A percentile compares a stretch with the other conserved stretches of the same genome.
These are phyloP conservation scores for Eucalyptus cloeziana DNA, from an alignment of 345 rosid genomes.

Conservation along the genomic window DNA sequence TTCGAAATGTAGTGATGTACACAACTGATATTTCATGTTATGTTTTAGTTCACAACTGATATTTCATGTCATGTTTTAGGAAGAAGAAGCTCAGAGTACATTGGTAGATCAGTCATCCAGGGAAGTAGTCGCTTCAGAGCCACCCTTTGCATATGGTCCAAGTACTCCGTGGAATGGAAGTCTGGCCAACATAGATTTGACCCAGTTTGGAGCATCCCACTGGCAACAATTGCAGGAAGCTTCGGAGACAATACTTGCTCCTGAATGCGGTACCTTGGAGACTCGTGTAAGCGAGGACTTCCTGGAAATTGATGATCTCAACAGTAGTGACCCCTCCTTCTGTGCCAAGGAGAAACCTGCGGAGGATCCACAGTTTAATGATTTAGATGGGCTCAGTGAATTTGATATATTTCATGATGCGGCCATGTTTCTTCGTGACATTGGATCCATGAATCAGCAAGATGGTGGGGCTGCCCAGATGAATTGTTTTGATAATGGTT, in stretches of 20 bases:
- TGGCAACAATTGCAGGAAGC: constrained; percentile 15
- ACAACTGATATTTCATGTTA: neutral
- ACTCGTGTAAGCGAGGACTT: constrained; percentile 25
- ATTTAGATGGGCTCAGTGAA: constrained; percentile 26
- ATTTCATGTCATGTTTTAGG: constrained; percentile 4
- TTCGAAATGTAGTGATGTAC: neutral
- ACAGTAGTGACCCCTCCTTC: constrained; percentile 17
- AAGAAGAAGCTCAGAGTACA: constrained; percentile 26
- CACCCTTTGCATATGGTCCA: neutral
- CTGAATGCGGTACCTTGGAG: neutral
- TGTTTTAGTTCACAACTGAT: neutral
- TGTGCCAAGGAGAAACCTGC: neutral
- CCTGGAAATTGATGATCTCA: constrained; percentile 76
- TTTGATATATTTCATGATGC: constrained; percentile 40
- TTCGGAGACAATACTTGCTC: constrained; percentile 22
- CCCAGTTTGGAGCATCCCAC: constrained; percentile 15
- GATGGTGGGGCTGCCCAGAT: neutral
- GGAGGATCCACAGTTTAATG: constrained; percentile 14
- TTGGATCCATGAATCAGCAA: constrained; percentile 20
- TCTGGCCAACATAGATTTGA: constrained; percentile 9
- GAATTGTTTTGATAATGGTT: neutral
- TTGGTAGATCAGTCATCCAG: constrained; percentile 12
- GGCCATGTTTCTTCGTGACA: constrained; percentile 27
- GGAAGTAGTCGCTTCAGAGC: constrained; percentile 14
- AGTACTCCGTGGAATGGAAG: neutral